Base-by-base conservation (phyloP, 2,329 filamentous ascomycete genomes). In the Fusarium sp. region DNA sequence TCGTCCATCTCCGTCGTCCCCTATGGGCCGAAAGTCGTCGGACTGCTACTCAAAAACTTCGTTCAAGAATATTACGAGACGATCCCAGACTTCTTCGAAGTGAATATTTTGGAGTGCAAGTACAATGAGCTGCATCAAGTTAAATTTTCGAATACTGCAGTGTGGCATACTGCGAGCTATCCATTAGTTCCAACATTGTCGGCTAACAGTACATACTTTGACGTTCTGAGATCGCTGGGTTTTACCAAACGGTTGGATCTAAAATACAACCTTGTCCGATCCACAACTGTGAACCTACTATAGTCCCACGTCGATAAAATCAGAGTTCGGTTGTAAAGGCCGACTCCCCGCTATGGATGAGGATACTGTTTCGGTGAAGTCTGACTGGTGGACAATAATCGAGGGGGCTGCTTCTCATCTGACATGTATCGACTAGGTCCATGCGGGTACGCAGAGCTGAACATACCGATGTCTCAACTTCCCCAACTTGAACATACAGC, bases 191-290 rank as follows among this genome's bases (percentile, higher is more conserved):
- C 38, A 53, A 62, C 25, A 45, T 15, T 61, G 49, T 54, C 29
- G 45, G 20, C 41, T 15, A 60, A 22, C 16, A 24, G 16, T 44
- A 11, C 54, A 38, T 27, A 11, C 54, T 47, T 27, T 58, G 40
- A 34, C 27, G 49, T 29, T 38, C 25, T 32, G 22, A 48, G 38
- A 43, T 55, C 15, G 38, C 41, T 54, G 43, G 48, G 55, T 27
- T 61, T 66, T 66, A 66, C 59, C 63, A 59, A 53, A 41, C 43
- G 56, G 56, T 41, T 70, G 67, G 67, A 56, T 56, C 46, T 32
- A 57, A 58, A 24, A 65, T 61, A 60, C 53, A 44, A 29, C 18
- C 22, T 32, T 30, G 24, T 22, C 24, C 29, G 38, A 25, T 56
- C 24, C 16, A 29, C 25, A 16, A 22, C 49, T 40, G n/a, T 29